Percentiles rank a stretch among this genome's conserved stretches.
Evolutionary conservation across 768 basidiomycete genomes (phyloP).

Genomic region (Boletus tomentosulus): DNA sequence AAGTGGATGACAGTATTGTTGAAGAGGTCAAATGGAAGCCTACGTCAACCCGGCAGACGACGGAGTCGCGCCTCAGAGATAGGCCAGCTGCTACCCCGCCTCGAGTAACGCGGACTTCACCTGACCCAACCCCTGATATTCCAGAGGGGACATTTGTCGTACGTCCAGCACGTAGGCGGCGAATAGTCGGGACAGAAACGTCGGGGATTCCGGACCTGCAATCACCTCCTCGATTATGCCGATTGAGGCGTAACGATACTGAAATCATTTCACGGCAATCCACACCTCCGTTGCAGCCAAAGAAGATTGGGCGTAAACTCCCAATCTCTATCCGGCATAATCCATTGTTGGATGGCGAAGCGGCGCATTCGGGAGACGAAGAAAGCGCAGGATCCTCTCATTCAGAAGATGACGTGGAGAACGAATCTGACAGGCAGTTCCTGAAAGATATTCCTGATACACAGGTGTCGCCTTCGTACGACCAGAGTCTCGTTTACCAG

Average conservation of each 20-base stretch:
- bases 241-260: conserved; percentile 26
- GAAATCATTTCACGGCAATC: conserved; percentile 18
- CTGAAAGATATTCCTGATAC: conserved; percentile 60
- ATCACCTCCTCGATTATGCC: conserved; percentile 28
- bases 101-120: conserved; percentile 20
- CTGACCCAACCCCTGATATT: conserved; percentile 18
- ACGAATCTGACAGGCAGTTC: conserved; percentile 67
- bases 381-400: conserved; percentile 58
- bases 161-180: conserved; percentile 35
- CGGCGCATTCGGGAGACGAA: conserved; percentile 79
- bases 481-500: conserved; percentile 67
- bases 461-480: conserved; percentile 66
- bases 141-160: conserved; percentile 46
- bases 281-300: conserved; percentile 21
- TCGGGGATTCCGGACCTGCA: conserved; percentile 26
- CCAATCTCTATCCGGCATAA: conserved; percentile 36
- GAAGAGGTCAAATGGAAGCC: conserved; percentile 24
- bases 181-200: conserved; percentile 5
- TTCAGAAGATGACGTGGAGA: conserved; percentile 49
- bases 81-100: conserved; percentile 36
- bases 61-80: conserved; percentile 8
- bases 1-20: conserved; percentile 2
- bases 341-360: conserved; percentile 63
- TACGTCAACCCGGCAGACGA: conserved; percentile 4
- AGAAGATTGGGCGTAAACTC: conserved; percentile 19